Base-by-base conservation (phyloP, 768 basidiomycete species). In the Crassisporium funariophilum region DNA sequence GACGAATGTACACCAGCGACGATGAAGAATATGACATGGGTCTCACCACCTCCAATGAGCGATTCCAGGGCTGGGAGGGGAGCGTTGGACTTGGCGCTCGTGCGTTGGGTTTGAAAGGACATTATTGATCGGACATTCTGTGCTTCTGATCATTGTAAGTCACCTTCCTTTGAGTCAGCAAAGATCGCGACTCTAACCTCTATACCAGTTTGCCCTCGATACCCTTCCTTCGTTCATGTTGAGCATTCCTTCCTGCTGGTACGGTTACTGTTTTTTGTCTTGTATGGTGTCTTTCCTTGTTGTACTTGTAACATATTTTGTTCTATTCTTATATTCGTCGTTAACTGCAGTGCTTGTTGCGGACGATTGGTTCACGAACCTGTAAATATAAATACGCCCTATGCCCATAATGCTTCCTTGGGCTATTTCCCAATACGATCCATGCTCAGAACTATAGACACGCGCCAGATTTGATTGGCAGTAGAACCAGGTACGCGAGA, bases 41-140 rank as follows among this genome's bases (percentile, higher is more conserved):
- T 19, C 39, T 58, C 2, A 45, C 55, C 11, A 57, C 62, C 3
- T 41, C 67, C 5, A 63, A 66, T 41, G 77, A 75, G 62, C 70
- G 86, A 38, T 93, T 93, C 65, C 63, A 79, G 9, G 88, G 84
- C 16, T 93, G 90, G 90, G 84, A 87, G 53, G 90, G 90, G 6
- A 78, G 77, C 11, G 67, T 70, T 15, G 90, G 91, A 23, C 84
- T 88, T 35, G 90, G 90, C n/a, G 91, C 91, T 25, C 77, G 90
- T 15, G 85, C 88, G 23, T 72, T 93, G 68, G 89, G 89, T 5
- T 73, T 91, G 46, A 61, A 58, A 33, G 59, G n/a, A n/a, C n/a
- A 44, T 21, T 49, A 53, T 41, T 46, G 45, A 37, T 22, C 40
- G 42, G 25, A n/a, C 38, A 45, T 15, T 25, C 17, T 41, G 37